These are phyloP conservation scores for Bifiguratus adelaidae DNA, from an alignment of 192 early-diverging fungal genomes.

Conservation along the genomic window DNA sequence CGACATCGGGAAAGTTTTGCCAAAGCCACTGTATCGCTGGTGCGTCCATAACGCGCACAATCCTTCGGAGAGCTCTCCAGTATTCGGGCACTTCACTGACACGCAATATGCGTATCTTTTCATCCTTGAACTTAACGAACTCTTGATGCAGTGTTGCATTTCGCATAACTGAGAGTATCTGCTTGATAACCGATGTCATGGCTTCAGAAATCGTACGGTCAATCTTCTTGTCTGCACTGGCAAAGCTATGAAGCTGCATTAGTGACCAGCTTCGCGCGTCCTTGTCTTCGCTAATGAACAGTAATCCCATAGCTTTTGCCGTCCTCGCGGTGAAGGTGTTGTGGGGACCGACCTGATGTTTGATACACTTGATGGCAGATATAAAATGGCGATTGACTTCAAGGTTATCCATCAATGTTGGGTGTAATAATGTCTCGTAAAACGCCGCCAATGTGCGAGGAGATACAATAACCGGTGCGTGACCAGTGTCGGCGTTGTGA, in stretches of 20 bases:
- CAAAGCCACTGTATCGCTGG: not conserved
- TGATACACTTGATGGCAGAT: slow-evolving; percentile 6
- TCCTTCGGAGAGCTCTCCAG: not conserved
- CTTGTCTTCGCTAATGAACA: slow-evolving; percentile 6
- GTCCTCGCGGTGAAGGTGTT: not conserved
- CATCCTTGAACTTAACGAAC: not conserved
- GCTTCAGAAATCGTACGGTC: not conserved
- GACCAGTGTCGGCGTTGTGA: not conserved
- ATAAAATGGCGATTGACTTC: slow-evolving; percentile 2
- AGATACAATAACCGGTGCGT: not conserved
- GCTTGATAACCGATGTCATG: not conserved
- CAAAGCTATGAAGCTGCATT: slow-evolving; percentile 10
- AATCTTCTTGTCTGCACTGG: slow-evolving; percentile 6
- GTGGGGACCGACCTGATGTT: slow-evolving; percentile 1
- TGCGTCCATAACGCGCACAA: not conserved
- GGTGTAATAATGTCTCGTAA: slow-evolving; percentile 6
- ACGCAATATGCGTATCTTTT: not conserved
- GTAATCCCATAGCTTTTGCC: slow-evolving; percentile 1
- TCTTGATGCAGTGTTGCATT: not conserved
- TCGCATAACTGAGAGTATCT: not conserved
- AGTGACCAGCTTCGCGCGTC: slow-evolving; percentile 10
- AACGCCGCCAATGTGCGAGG: slow-evolving; percentile 8
- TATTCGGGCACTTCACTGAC: not conserved
- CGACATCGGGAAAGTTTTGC: not conserved
- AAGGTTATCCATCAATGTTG: not conserved